phyloP scores from a whole-genome alignment of 805 yeast species.

The Kuraishia piskuri region DNA sequence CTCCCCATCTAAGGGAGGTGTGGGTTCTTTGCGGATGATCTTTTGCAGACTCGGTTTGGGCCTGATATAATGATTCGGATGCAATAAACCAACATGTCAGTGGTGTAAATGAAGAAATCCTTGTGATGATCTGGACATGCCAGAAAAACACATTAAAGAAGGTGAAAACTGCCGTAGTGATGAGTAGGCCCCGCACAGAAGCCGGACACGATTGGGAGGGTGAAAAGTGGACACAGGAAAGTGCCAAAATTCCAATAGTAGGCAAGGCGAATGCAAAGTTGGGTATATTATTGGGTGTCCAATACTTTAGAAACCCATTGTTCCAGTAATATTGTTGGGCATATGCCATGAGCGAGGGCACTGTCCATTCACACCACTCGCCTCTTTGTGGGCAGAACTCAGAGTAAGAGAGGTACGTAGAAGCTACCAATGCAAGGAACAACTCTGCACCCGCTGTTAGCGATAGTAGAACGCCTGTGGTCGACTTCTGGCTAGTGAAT shows the following conservation, averaged over 20 bases:
- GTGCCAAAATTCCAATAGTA: conserved; percentile 36
- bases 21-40: conserved; percentile 6
- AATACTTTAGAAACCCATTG: conserved; percentile 71
- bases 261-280: conserved; percentile 76
- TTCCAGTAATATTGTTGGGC: conserved; percentile 84
- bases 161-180: conserved; percentile 34
- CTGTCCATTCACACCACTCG: conserved; percentile 60
- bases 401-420: conserved; percentile 45
- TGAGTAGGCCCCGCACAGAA: conserved; percentile 26
- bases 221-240: conserved; percentile 29
- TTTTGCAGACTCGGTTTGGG: not conserved
- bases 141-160: conserved; percentile 50
- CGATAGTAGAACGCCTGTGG: conserved; percentile 14
- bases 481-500: conserved; percentile 3
- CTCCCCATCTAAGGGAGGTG: conserved; percentile 19
- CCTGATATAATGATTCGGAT: not conserved
- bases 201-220: not conserved
- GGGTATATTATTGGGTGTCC: conserved; percentile 77
- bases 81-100: conserved; percentile 66
- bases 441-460: conserved; percentile 51
- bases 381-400: conserved; percentile 59
- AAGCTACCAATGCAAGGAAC: conserved; percentile 32
- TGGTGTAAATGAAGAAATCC: conserved; percentile 75
- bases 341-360: conserved; percentile 58
- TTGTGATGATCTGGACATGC: conserved; percentile 80